phyloP scores from a whole-genome alignment of 192 early-diverging fungal species.

The Coemansia sp. region DNA sequence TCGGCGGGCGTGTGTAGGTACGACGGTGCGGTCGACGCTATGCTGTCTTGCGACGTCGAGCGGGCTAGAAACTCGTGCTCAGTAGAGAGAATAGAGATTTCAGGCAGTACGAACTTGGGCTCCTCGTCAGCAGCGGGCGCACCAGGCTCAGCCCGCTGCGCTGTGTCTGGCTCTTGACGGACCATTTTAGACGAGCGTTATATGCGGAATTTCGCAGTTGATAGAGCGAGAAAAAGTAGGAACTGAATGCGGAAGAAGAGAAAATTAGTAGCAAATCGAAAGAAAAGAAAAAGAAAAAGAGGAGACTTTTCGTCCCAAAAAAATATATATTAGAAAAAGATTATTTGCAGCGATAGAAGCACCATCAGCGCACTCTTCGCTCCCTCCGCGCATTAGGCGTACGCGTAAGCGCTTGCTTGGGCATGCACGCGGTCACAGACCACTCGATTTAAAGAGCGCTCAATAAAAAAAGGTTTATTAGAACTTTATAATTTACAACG shows the following conservation, averaged over 20 bases:
- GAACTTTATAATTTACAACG: slow-evolving; percentile 15
- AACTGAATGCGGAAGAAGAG: neutral
- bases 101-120: neutral
- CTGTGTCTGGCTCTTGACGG: slow-evolving; percentile 1
- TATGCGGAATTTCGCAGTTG: too few species aligned
- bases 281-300: too few species aligned
- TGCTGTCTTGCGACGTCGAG: neutral
- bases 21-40: slow-evolving; percentile 15
- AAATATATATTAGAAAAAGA: too few species aligned
- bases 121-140: neutral
- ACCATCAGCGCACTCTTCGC: too few species aligned
- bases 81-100: neutral
- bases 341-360: too few species aligned
- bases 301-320: too few species aligned
- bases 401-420: too few species aligned
- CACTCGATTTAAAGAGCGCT: neutral
- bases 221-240: neutral
- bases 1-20: slow-evolving; percentile 42
- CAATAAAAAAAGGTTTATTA: slow-evolving; percentile 15
- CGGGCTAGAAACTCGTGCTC: neutral
- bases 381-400: too few species aligned
- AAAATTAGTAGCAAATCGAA: neutral
- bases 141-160: neutral
- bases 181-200: neutral
- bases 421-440: neutral